A percentile compares a stretch with the other conserved stretches of the same genome.
phyloP scores from a whole-genome alignment of 306 rosid species.

The Macrotyloma uniflorum region DNA sequence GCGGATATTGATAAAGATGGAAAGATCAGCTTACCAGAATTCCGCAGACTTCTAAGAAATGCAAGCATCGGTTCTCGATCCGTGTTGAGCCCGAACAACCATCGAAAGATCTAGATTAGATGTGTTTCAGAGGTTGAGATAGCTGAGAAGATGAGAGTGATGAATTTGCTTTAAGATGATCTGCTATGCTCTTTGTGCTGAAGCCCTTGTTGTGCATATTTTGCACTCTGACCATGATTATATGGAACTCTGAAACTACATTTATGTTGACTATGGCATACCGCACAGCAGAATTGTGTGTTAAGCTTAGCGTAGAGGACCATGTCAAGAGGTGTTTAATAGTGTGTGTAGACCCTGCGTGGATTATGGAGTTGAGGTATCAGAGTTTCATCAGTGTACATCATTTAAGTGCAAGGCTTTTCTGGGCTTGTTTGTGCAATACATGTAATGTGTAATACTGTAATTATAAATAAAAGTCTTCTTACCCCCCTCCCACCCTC shows the following conservation, averaged over 20 bases:
- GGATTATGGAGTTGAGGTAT: constrained; percentile 48
- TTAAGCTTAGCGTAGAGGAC: constrained; percentile 23
- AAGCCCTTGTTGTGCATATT: constrained; percentile 36
- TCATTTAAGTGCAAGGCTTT: constrained; percentile 51
- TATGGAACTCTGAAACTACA: constrained; percentile 45
- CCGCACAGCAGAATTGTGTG: constrained; percentile 36
- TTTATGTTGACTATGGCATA: constrained; percentile 34
- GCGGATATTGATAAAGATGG: constrained; percentile 98
- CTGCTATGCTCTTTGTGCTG: constrained; percentile 32
- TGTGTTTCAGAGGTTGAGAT: constrained; percentile 36
- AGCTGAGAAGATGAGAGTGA: constrained; percentile 41
- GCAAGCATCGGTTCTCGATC: constrained; percentile 77
- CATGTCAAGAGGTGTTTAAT: constrained; percentile 35
- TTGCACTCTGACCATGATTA: constrained; percentile 32
- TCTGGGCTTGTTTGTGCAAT: constrained; percentile 56
- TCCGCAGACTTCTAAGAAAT: constrained; percentile 87
- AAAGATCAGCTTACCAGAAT: constrained; percentile 86
- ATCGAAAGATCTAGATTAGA: constrained; percentile 52
- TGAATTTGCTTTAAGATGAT: constrained; percentile 40
- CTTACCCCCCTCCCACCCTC: neutral
- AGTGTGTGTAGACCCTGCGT: constrained; percentile 48
- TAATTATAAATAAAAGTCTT: constrained; percentile 53
- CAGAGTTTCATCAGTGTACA: constrained; percentile 49
- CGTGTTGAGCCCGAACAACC: constrained; percentile 48
- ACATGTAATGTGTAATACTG: constrained; percentile 51